These are phyloP conservation scores for Deuterostichococcus epilithicus DNA, from an alignment of 139 green algal genomes.

Conservation along the genomic window DNA sequence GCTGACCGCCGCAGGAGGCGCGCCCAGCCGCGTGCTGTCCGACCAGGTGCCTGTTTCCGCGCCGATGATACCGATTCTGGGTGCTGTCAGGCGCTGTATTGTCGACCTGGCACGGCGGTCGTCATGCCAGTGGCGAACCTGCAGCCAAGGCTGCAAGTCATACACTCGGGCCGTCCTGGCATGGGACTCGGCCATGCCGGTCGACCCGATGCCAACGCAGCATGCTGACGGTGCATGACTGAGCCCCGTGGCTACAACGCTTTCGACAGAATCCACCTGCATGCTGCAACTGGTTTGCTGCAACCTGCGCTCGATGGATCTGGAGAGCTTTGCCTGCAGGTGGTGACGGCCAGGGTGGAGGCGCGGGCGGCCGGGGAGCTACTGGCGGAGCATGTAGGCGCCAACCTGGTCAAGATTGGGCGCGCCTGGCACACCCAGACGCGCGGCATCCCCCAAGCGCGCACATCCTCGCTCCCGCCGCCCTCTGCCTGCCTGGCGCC, in stretches of 20 bases:
- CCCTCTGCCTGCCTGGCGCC: too few species aligned
- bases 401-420: constrained; percentile 68
- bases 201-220: neutral
- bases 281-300: too few species aligned
- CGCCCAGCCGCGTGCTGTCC: constrained; percentile 7
- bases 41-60: constrained; percentile 32
- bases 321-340: constrained; percentile 20
- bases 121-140: too few species aligned
- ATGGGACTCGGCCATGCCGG: neutral
- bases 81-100: too few species aligned
- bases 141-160: too few species aligned
- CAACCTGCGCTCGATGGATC: too few species aligned
- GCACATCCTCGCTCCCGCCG: too few species aligned
- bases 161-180: neutral
- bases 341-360: constrained; percentile 33
- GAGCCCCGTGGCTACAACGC: too few species aligned
- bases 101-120: too few species aligned
- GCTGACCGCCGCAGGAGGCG: constrained; percentile 8
- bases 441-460: constrained; percentile 66
- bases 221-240: too few species aligned
- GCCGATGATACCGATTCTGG: constrained; percentile 12
- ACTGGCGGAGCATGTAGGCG: constrained; percentile 66
- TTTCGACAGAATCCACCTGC: too few species aligned
- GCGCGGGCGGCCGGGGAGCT: constrained; percentile 32
- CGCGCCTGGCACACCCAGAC: constrained; percentile 64